A percentile compares a stretch with the other conserved stretches of the same genome.
These are phyloP conservation scores for Bipolaris oryzae DNA, from an alignment of 2,329 filamentous ascomycete genomes.

Conservation along the genomic window DNA sequence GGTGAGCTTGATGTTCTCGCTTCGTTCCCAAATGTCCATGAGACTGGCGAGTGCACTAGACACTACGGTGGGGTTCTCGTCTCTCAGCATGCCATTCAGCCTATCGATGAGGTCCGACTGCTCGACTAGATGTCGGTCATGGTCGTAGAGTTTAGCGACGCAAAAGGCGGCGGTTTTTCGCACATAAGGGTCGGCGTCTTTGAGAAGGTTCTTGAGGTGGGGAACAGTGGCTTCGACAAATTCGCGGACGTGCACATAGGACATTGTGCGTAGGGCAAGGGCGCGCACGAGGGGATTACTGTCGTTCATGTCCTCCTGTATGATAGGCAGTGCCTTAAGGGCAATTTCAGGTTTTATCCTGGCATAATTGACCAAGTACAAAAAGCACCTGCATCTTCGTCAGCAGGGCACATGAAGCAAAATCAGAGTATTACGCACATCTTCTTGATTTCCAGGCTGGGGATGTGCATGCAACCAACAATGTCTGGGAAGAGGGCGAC, in stretches of 20 bases:
- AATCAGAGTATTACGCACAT: constrained; percentile 67
- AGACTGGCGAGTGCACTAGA: constrained; percentile 88
- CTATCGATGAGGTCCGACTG: constrained; percentile 88
- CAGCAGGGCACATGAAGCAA: constrained; percentile 29
- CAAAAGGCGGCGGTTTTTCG: constrained; percentile 96
- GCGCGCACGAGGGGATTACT: constrained; percentile 90
- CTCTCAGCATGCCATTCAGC: constrained; percentile 85
- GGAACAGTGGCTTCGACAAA: constrained; percentile 91
- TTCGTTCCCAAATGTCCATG: constrained; percentile 98
- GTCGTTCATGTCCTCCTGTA: constrained; percentile 93
- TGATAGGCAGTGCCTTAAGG: constrained; percentile 85
- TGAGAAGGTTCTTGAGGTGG: constrained; percentile 80
- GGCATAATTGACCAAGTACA: constrained; percentile 97
- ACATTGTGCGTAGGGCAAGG: constrained; percentile 90
- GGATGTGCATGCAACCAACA: constrained; percentile 92
- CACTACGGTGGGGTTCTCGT: constrained; percentile 97
- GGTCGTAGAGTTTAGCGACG: constrained; percentile 97
- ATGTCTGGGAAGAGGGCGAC: constrained; percentile 95
- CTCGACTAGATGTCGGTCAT: constrained; percentile 90
- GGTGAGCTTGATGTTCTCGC: constrained; percentile 95
- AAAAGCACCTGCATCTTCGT: constrained; percentile 76
- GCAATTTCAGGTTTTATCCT: constrained; percentile 93
- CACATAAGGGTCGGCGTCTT: constrained; percentile 91
- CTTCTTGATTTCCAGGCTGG: constrained; percentile 97
- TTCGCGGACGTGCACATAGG: constrained; percentile 94